Base-by-base conservation (phyloP, 148 eudicot species). In the Spergularia bocconei region DNA sequence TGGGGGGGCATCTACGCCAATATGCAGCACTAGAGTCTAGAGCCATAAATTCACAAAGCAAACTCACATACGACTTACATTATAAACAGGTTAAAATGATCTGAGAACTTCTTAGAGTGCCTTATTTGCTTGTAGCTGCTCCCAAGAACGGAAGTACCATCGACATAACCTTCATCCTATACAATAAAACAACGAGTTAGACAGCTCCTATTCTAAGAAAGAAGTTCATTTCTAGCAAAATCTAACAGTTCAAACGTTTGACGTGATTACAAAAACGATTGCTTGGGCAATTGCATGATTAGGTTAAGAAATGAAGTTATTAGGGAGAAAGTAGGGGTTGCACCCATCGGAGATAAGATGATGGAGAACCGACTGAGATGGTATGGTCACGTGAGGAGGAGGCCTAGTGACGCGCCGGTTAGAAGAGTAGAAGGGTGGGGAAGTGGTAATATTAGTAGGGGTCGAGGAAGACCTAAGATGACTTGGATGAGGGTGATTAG, bases 131-230 rank as follows among this genome's bases (percentile, higher is more conserved):
- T 66, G 79, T 67, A 60, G 71, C 63, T 74, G 81, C 53, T 72
- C 81, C 1, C 36, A 29, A 29, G 36, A 29, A 29, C 36, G 36
- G 36, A 29, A 29, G 36, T 1, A 29, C 36, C 36, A 29, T 29
- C 62, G 86, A 86, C 75, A 91, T 70, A 65, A 88, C 82, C 71
- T 85, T 87, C 92, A 88, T 79, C 91, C 96, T 91, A 79, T 73
- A 57, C 19, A n/a, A 13, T 7, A 54, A 4, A 64, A 15, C 64
- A 17, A 38, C 9, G 50, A 59, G 36, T 58, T 29, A 44, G 11
- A 2, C 14, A 0, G 2, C 51, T 48, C 38, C 7, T 63, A 57
- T 39, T 69, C 61, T 66, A 29, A 51, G 21, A 70, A 25, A 21
- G 39, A 47, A 5, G 29, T 15, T 33, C 3, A 38, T 54, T 9